Evolutionary conservation across 352 stramenopile genomes (phyloP).

Genomic region (Phytophthora parvispora): DNA sequence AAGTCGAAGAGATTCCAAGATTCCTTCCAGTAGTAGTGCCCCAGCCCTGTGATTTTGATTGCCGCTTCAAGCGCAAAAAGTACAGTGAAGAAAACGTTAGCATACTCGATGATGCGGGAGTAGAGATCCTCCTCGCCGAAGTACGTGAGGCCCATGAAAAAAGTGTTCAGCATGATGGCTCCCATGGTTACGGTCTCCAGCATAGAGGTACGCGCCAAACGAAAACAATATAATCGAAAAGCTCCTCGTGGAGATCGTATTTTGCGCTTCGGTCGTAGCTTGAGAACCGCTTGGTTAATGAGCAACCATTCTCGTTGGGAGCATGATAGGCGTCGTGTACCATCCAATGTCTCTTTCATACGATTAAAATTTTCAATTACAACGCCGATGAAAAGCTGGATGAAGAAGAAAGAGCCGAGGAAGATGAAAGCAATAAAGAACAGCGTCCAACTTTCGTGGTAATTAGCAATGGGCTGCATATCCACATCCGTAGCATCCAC

Average conservation of each 20-base stretch:
- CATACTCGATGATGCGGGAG: constrained; percentile 54
- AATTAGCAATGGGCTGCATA: constrained; percentile 89
- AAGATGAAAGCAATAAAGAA: constrained; percentile 94
- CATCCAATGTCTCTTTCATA: constrained; percentile 75
- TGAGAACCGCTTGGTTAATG: constrained; percentile 62
- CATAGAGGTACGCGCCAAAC: constrained; percentile 46
- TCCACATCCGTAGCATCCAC: constrained; percentile 87
- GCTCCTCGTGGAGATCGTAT: constrained; percentile 49
- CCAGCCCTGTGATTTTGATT: constrained; percentile 85
- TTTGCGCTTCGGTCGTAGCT: constrained; percentile 50
- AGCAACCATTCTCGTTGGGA: constrained; percentile 83
- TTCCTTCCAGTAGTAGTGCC: constrained; percentile 80
- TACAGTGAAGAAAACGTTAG: constrained; percentile 86
- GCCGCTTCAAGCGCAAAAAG: constrained; percentile 85
- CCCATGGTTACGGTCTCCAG: constrained; percentile 85
- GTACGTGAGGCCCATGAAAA: constrained; percentile 85
- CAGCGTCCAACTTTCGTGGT: constrained; percentile 74
- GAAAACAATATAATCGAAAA: constrained; percentile 50
- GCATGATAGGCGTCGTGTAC: constrained; percentile 75
- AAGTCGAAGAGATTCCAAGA: constrained; percentile 92
- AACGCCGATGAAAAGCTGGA: constrained; percentile 94
- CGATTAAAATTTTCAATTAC: constrained; percentile 94
- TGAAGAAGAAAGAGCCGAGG: constrained; percentile 91
- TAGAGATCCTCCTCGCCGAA: constrained; percentile 85
- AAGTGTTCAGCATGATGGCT: constrained; percentile 90